These are phyloP conservation scores for Colletotrichum shisoi DNA, from an alignment of 2,329 filamentous ascomycete genomes.

Conservation along the genomic window DNA sequence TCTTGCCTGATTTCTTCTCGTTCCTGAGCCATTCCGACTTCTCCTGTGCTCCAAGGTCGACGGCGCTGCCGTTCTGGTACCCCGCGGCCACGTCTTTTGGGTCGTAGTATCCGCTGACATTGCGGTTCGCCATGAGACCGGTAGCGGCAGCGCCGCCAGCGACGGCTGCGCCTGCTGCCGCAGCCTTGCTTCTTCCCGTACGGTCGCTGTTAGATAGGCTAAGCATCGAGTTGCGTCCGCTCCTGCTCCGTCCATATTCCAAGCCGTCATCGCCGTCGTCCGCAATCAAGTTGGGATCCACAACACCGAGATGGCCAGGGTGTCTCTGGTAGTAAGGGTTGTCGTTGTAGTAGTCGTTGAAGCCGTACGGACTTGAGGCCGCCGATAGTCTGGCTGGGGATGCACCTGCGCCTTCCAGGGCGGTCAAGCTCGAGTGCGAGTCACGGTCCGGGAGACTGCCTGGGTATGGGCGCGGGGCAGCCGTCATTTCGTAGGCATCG, in stretches of 20 bases:
- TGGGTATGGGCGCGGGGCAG: conserved; percentile 23
- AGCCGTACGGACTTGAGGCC: conserved; percentile 60
- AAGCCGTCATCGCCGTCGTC: conserved; percentile 91
- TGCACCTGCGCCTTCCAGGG: conserved; percentile 48
- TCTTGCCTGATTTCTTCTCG: conserved; percentile 68
- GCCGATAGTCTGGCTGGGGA: conserved; percentile 52
- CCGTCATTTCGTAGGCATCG: conserved; percentile 42
- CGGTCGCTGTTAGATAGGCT: conserved; percentile 60
- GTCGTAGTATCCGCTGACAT: conserved; percentile 61
- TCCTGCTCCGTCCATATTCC: conserved; percentile 55
- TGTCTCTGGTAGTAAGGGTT: conserved; percentile 70
- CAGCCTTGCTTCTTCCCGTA: conserved; percentile 40
- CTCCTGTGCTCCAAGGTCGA: conserved; percentile 52
- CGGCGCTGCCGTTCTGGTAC: conserved; percentile 39
- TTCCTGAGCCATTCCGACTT: conserved; percentile 69
- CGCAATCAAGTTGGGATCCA: conserved; percentile 81
- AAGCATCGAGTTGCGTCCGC: conserved; percentile 66
- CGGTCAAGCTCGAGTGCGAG: conserved; percentile 55
- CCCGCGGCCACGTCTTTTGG: conserved; percentile 55
- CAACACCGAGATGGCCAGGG: conserved; percentile 63
- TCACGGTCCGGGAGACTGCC: conserved; percentile 47
- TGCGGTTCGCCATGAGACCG: conserved; percentile 47
- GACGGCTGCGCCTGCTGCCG: conserved; percentile 47
- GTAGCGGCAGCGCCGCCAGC: conserved; percentile 59
- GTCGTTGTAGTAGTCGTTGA: conserved; percentile 62